Conservation (phyloP, 306 rosid species). For the Prunus persica region DNA sequence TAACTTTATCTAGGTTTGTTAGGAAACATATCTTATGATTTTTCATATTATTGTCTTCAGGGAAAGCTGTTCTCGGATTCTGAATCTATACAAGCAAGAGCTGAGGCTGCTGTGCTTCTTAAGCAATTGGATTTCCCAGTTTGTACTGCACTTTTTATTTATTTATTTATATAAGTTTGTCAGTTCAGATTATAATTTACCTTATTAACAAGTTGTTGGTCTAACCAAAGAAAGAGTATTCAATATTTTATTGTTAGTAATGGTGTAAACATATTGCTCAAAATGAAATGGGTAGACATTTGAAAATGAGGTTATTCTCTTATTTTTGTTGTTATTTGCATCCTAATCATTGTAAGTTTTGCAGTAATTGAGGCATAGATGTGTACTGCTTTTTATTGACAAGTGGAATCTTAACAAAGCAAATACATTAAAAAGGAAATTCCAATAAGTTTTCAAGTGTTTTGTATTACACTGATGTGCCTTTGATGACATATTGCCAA, state of each 20-base stretch:
- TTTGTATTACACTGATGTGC: slow-evolving; percentile 19
- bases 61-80: slow-evolving; percentile 88
- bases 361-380: neutral
- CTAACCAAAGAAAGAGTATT: neutral
- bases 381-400: neutral
- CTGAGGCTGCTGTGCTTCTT: slow-evolving; percentile 95
- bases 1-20: neutral
- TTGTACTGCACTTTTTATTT: slow-evolving; percentile 25
- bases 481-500: slow-evolving; percentile 28
- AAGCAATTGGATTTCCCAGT: slow-evolving; percentile 90
- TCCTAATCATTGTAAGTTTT: neutral
- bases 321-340: neutral
- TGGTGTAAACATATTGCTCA: neutral
- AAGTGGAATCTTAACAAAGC: neutral
- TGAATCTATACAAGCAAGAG: slow-evolving; percentile 89
- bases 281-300: slow-evolving; percentile 1
- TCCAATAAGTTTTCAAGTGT: neutral
- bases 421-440: neutral
- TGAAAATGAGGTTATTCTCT: neutral
- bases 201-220: neutral
- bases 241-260: neutral
- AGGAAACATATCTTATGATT: slow-evolving; percentile 11
- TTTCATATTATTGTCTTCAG: slow-evolving; percentile 41
- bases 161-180: neutral
- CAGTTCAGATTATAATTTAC: neutral